Conservation (phyloP, 2,329 filamentous ascomycete genomes). For the Talaromyces amestolkiae region DNA sequence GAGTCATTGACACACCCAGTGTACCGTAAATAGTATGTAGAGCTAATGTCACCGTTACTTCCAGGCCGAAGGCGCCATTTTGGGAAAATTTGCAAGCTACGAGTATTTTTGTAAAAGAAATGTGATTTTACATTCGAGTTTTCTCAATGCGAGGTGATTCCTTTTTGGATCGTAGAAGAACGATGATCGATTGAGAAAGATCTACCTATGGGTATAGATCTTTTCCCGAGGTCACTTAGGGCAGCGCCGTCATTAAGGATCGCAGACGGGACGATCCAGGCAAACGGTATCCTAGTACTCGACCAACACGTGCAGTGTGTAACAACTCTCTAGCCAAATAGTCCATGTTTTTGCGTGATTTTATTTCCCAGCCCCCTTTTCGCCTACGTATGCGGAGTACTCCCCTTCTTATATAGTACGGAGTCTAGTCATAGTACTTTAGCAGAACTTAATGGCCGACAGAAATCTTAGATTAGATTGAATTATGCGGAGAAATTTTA, state of each 20-base stretch:
- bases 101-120: neutral
- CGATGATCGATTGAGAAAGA: neutral
- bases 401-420: neutral
- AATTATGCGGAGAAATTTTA: neutral
- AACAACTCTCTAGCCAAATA: neutral
- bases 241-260: neutral
- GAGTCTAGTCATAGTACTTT: neutral
- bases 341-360: neutral
- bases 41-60: conserved; percentile 13
- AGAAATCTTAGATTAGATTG: conserved; percentile 1
- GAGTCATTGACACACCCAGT: neutral
- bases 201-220: neutral
- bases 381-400: neutral
- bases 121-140: neutral
- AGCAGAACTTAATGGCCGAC: neutral
- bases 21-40: neutral
- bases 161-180: neutral
- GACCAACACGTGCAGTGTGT: neutral
- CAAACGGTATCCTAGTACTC: neutral
- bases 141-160: neutral
- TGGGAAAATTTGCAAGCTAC: neutral
- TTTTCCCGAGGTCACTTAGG: neutral
- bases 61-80: neutral
- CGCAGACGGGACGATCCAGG: neutral
- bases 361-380: neutral